Base-by-base conservation (phyloP, 768 basidiomycete species). In the Amanita jacksonii region DNA sequence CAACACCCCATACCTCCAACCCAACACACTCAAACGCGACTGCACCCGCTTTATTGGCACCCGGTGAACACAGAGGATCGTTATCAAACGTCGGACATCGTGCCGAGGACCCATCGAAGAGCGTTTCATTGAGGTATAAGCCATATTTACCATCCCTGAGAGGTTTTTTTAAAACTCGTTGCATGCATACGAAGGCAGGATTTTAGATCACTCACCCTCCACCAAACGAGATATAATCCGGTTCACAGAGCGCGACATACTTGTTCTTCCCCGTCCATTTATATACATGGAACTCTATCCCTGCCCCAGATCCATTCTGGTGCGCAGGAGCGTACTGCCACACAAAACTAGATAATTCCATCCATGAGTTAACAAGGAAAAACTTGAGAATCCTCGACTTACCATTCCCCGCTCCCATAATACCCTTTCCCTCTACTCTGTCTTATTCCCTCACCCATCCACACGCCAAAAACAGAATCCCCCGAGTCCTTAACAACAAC, bases 351-450 rank as follows among this genome's bases (percentile, higher is more conserved):
- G 27, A 28, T 28, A 28, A 6, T 28, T 6, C 27, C 1, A 34
- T 37, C 19, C 38, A 12, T 19, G 46, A 3, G 30, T 8, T 23
- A 25, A 25, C 20, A 41, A 5, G 8, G 22, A 27, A n/a, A 25
- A 34, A 23, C 34, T 31, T n/a, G n/a, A 35, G 27, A n/a, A 41
- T 16, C n/a, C n/a, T n/a, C n/a, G n/a, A 66, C 69, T 50, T 43
- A 74, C 86, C 87, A 87, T 52, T 93, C 92, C 5, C 93, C 93
- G 43, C 81, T 81, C 0, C 94, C 94, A 54, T 81, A 90, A 61
- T 91, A 94, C 3, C 67, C 72, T 31, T 74, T 71, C 5, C 77
- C 76, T 42, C 73, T 75, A 36, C 74, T 77, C 32, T 68, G 53
- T 45, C 63, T 62, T 19, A 90, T 62, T 0, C 80, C 81, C 38